phyloP scores from a whole-genome alignment of 805 yeast species.

The Yamadazyma philogaea region DNA sequence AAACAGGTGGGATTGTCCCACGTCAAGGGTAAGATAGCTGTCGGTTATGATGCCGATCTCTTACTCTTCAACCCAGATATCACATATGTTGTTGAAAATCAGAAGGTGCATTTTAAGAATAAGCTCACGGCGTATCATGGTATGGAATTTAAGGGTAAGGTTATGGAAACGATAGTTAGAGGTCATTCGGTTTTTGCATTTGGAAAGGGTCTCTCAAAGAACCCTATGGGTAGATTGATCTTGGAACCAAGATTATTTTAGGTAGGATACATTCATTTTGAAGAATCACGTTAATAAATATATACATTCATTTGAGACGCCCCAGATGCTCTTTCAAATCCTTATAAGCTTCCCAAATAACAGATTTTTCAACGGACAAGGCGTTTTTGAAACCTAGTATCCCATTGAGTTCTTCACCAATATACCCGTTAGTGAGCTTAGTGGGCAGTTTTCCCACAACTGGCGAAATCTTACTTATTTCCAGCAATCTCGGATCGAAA shows the following conservation, averaged over 20 bases:
- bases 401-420: background rate
- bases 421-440: background rate
- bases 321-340: background rate
- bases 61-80: constrained; percentile 70
- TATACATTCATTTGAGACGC: background rate
- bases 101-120: constrained; percentile 70
- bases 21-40: constrained; percentile 65
- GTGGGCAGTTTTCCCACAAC: background rate
- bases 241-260: constrained; percentile 51
- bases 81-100: constrained; percentile 49
- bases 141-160: constrained; percentile 62
- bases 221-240: constrained; percentile 58
- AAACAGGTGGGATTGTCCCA: constrained; percentile 75
- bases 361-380: background rate
- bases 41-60: constrained; percentile 87
- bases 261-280: background rate
- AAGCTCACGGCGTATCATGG: constrained; percentile 88
- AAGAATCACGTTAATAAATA: background rate
- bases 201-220: constrained; percentile 51
- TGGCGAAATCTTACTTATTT: background rate
- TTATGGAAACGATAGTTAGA: constrained; percentile 74
- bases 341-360: background rate
- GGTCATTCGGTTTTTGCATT: constrained; percentile 66
- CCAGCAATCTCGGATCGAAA: background rate
- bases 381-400: background rate